phyloP scores from a whole-genome alignment of 1,284 basidiomycete species.

The Singerocomus rubriflavus region DNA sequence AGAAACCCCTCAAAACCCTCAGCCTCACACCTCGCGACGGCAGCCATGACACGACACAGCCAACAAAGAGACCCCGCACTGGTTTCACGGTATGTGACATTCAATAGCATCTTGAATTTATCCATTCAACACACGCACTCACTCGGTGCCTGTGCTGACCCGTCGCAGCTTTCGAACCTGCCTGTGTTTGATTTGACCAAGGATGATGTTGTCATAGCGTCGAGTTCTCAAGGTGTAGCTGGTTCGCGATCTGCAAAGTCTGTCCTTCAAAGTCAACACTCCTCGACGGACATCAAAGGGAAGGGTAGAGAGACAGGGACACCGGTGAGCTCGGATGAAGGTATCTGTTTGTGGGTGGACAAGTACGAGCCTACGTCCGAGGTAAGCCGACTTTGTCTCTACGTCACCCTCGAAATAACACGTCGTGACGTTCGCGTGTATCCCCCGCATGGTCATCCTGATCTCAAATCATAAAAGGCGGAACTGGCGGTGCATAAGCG shows the following conservation, averaged over 20 bases:
- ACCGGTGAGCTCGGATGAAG: constrained; percentile 24
- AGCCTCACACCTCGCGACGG: constrained; percentile 32
- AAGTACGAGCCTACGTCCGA: constrained; percentile 66
- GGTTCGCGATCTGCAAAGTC: constrained; percentile 2
- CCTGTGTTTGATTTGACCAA: constrained; percentile 35
- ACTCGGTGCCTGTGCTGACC: background rate
- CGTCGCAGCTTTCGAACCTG: constrained; percentile 34
- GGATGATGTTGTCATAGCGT: constrained; percentile 11
- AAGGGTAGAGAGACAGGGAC: constrained; percentile 43
- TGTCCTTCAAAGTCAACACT: constrained; percentile 1
- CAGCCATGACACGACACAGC: constrained; percentile 17
- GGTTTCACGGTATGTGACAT: constrained; percentile 15
- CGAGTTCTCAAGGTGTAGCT: constrained; percentile 11
- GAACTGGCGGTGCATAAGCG: constrained; percentile 87
- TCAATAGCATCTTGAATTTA: no score
- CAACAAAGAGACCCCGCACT: constrained; percentile 38
- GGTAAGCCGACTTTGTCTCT: constrained; percentile 39
- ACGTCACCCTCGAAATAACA: background rate
- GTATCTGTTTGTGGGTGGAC: constrained; percentile 73
- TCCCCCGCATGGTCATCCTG: background rate
- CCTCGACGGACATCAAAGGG: constrained; percentile 34
- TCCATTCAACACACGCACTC: no score
- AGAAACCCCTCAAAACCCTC: constrained; percentile 36
- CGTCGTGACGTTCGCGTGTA: background rate
- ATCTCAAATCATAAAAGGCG: constrained; percentile 40